A percentile compares a stretch with the other conserved stretches of the same genome.
phyloP scores from a whole-genome alignment of 345 rosid species.

The Psidium friedrichsthalianum region DNA sequence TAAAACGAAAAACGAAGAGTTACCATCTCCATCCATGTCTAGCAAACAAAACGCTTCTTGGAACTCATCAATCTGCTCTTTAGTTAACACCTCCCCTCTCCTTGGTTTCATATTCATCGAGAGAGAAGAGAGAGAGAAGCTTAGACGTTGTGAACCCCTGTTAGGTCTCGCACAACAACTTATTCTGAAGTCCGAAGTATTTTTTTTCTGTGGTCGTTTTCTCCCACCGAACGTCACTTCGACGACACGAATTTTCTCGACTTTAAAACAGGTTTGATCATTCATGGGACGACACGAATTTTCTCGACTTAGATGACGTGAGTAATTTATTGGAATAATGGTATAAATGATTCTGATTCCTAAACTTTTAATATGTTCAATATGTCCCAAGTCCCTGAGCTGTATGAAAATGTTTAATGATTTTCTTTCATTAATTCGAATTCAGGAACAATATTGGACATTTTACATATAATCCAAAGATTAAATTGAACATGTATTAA shows the following conservation, averaged over 20 bases:
- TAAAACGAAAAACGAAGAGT: neutral
- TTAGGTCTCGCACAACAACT: neutral
- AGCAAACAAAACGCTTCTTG: slow-evolving; percentile 55
- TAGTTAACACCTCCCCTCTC: slow-evolving; percentile 23
- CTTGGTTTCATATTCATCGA: neutral
- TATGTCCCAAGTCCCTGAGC: no score
- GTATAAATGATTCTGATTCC: no score
- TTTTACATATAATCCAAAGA: no score
- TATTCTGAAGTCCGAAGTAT: neutral
- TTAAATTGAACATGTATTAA: no score
- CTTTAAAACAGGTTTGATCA: no score
- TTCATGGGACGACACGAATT: no score
- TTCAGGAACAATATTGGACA: no score
- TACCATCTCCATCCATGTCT: slow-evolving; percentile 85
- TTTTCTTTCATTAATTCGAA: no score
- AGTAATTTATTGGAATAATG: neutral
- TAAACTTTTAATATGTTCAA: no score
- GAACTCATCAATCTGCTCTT: slow-evolving; percentile 43
- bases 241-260: neutral
- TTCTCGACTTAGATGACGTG: neutral
- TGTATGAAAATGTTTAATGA: no score
- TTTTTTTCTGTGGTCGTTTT: neutral
- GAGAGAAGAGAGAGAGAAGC: neutral
- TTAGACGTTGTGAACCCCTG: neutral
- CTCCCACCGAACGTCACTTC: neutral